Evolutionary conservation across 352 stramenopile species (phyloP), one percentile per base, ranked within the genome.

Genomic region (Phytophthora vignae): DNA sequence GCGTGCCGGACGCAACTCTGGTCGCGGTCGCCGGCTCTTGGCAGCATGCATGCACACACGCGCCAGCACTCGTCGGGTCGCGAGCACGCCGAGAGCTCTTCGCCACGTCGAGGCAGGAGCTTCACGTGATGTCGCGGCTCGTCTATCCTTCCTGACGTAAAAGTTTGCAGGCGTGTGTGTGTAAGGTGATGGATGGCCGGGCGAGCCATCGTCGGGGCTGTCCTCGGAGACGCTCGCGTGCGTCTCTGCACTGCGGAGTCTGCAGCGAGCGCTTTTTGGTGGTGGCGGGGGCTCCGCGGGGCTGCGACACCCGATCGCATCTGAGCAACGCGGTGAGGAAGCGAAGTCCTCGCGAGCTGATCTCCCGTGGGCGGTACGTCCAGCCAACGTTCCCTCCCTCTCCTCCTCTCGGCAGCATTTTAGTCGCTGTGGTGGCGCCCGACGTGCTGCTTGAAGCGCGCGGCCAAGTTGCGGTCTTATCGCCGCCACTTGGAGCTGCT

Each of bases 261-360:
- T 40, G 58, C 55, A 15, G 57, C 50, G 67, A 19, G 36, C 15
- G 21, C 36, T 21, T 31, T 66, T 69, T 69, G 52, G 66, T 61
- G 58, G 58, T 69, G 64, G 55, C 25, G 17, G 48, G 29, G 27
- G 14, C 60, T 12, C 19, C 5, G 27, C 27, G 29, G 25, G 4
- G 33, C 17, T 67, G 68, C 52, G 68, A 71, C 61, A 74, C 21
- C 27, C 44, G n/a, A 29, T 25, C 48, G 4, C 55, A 40, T 17
- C 11, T 61, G 55, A 74, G 61, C 61, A 74, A 67, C 60, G 40
- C 15, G 19, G 46, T 63, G 65, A 68, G 65, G 50, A 68, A 58
- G 38, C 65, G 22, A 65, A 44, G 53, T 64, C 29, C 31, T 11
- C 14, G 63, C 29, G 38, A 22, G 17, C 53, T 63, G 57, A 64